Percentiles rank a stretch among this genome's conserved stretches.
phyloP scores from a whole-genome alignment of 2,329 filamentous ascomycete species.

The Monilinia polystroma region DNA sequence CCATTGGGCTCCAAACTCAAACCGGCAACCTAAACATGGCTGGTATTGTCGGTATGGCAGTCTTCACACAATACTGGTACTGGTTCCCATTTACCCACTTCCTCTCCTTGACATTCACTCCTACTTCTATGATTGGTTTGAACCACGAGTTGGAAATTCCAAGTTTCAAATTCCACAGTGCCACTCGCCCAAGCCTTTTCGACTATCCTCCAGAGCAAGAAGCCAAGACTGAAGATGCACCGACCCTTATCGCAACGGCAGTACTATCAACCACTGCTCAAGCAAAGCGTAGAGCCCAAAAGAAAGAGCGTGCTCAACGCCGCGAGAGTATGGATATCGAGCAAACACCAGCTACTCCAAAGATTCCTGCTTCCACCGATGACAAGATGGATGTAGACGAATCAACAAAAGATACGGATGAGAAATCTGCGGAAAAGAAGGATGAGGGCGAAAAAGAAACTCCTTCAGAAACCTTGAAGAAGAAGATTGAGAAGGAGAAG shows the following conservation, averaged over 20 bases:
- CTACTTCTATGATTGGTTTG: slow-evolving; percentile 91
- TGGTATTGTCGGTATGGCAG: slow-evolving; percentile 94
- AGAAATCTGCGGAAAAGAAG: slow-evolving; percentile 58
- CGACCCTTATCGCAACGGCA: slow-evolving; percentile 90
- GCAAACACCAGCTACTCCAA: slow-evolving; percentile 71
- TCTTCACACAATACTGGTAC: slow-evolving; percentile 99
- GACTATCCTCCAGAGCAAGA: slow-evolving; percentile 98
- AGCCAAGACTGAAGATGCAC: slow-evolving; percentile 89
- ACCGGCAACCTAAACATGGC: slow-evolving; percentile 99
- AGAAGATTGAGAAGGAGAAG: slow-evolving; percentile 94
- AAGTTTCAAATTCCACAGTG: slow-evolving; percentile 92
- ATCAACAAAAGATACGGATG: slow-evolving; percentile 46
- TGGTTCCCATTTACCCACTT: slow-evolving; percentile 99
- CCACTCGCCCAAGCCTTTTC: slow-evolving; percentile 90
- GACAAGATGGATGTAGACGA: slow-evolving; percentile 91
- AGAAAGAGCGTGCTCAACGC: slow-evolving; percentile 86
- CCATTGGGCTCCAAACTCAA: slow-evolving; percentile 94
- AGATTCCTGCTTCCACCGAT: slow-evolving; percentile 51
- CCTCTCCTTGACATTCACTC: slow-evolving; percentile 92
- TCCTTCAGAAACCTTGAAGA: slow-evolving; percentile 64
- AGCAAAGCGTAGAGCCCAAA: slow-evolving; percentile 89
- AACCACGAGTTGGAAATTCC: slow-evolving; percentile 93
- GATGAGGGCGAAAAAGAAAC: slow-evolving; percentile 61
- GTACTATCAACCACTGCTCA: slow-evolving; percentile 96
- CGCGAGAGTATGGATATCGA: slow-evolving; percentile 97